Evolutionary conservation across 1,139 yeast species (phyloP).

Genomic region (Saccharomyces hybrid): DNA sequence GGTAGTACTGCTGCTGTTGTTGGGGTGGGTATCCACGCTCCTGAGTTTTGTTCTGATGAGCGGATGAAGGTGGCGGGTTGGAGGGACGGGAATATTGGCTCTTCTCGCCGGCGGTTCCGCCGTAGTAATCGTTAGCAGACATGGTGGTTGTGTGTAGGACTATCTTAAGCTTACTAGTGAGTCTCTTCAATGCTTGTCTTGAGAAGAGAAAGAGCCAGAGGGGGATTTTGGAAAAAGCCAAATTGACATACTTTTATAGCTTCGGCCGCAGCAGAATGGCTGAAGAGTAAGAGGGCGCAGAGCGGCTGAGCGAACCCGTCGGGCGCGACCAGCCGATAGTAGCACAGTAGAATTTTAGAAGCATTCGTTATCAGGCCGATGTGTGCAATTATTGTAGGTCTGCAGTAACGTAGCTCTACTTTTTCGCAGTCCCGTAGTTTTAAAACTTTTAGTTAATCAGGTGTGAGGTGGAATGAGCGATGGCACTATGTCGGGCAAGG

Average conservation of each 20-base stretch:
- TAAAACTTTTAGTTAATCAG: background rate
- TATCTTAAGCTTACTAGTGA: background rate
- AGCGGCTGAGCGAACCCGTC: constrained; percentile 1
- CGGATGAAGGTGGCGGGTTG: background rate
- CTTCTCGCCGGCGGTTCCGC: constrained; percentile 15
- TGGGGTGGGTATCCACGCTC: background rate
- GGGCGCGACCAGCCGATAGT: background rate
- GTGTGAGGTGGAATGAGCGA: background rate
- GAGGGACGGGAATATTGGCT: constrained; percentile 15
- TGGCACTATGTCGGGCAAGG: background rate
- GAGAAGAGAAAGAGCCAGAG: background rate
- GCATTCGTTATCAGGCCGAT: background rate
- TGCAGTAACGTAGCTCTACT: background rate
- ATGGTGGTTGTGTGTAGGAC: constrained; percentile 6
- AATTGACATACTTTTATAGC: background rate
- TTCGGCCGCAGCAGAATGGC: background rate
- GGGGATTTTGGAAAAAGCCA: background rate
- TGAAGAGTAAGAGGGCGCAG: background rate
- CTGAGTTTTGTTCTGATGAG: background rate
- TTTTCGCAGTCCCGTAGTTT: background rate
- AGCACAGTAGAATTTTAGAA: background rate
- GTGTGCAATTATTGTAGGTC: background rate
- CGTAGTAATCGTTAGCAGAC: constrained; percentile 30
- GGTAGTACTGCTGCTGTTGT: constrained; percentile 10
- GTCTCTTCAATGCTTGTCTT: background rate